Base-by-base conservation (phyloP, 2,329 filamentous ascomycete species). In the Calonectria pteridis region DNA sequence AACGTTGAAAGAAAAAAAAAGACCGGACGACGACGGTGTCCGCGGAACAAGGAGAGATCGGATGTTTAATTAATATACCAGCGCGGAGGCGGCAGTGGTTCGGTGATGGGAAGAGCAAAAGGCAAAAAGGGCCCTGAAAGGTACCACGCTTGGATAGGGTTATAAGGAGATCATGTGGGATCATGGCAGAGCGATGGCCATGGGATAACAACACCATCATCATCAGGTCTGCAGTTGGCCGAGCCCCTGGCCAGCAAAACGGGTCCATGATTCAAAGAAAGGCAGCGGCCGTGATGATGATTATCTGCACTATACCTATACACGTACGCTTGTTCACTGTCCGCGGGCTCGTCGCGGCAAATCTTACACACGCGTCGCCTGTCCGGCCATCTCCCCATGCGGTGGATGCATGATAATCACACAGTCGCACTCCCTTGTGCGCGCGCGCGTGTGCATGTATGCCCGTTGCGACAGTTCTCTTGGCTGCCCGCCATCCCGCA, bases 31-130 rank as follows among this genome's bases (percentile, higher is more conserved):
- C 51, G 29, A 62, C 55, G 55, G 55, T 18, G 23, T 62, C 55
- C 55, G 55, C 55, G 55, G 55, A 62, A 37, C 23, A 62, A 62
- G 55, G 23, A 62, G 55, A 33, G n/a, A 62, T 62, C 55, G 4
- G 23, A 40, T 10, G 55, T 62, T 35, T 62, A 62, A 62, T 62
- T 62, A 62, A 40, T 62, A 62, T 37, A 62, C 29, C 35, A 40
- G 55, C 33, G 3, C 16, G 37, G n/a, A 23, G 35, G 13, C 18
- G 13, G 35, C 35, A 62, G 55, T 62, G 55, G 55, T 62, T 62
- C 55, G 55, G 55, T 62, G 23, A 26, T 62, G 55, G 55, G 33
- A 62, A 40, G 55, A 62, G 35, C 26, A 59, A 62, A 40, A 40
- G 35, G 31, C 9, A 28, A 40, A 28, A 37, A 3, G 31, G 40